Conservation (phyloP, 306 rosid genomes). For the Dryas octopetala region DNA sequence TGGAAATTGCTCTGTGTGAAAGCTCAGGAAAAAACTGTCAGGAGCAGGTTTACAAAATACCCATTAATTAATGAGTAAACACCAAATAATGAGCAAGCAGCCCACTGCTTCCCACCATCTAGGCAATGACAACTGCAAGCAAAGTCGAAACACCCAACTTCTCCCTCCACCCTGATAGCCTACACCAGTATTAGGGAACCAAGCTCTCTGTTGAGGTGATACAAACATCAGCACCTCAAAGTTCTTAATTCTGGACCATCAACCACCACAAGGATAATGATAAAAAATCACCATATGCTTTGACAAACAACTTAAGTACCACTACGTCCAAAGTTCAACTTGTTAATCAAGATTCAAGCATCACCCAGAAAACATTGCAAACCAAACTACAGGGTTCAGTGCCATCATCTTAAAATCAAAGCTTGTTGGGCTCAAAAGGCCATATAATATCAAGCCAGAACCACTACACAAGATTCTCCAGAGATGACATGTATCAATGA, state of each 20-base stretch:
- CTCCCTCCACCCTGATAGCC: conserved; percentile 29
- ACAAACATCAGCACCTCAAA: conserved; percentile 28
- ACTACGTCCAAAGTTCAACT: conserved; percentile 5
- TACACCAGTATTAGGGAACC: conserved; percentile 22
- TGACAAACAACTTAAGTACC: neutral
- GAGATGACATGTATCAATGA: conserved; percentile 28
- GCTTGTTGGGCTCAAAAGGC: conserved; percentile 8
- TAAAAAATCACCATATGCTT: neutral
- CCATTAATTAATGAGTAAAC: neutral
- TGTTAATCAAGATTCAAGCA: conserved; percentile 2
- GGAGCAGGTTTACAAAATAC: too few species aligned
- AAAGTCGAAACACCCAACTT: conserved; percentile 23
- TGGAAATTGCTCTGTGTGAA: conserved; percentile 15
- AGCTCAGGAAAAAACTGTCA: neutral
- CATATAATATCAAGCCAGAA: conserved; percentile 16
- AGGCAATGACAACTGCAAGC: conserved; percentile 19
- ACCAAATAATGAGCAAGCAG: conserved; percentile 17
- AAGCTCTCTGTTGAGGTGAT: conserved; percentile 24
- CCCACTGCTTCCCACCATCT: conserved; percentile 19
- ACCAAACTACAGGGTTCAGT: conserved; percentile 7
- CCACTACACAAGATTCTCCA: conserved; percentile 30
- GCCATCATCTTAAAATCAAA: conserved; percentile 24
- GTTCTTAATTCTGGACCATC: conserved; percentile 15
- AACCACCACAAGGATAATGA: conserved; percentile 19
- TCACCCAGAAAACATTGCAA: conserved; percentile 4